These are phyloP conservation scores for Phalaenopsis aphrodite DNA, from an alignment of 106 monocot species.

Conservation along the genomic window DNA sequence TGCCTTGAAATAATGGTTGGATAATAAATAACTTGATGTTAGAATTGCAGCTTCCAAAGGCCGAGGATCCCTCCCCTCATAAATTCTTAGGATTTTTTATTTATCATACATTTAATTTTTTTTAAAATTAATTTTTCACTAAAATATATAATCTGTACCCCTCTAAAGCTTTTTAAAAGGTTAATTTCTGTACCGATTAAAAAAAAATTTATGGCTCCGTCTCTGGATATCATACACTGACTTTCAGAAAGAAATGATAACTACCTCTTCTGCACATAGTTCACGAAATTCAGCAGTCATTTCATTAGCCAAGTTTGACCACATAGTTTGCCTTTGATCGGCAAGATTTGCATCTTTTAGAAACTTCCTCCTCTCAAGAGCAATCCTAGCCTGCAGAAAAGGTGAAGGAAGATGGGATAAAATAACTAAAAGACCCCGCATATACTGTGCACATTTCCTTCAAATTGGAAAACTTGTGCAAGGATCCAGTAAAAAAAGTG, in stretches of 20 bases:
- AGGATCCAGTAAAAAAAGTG: background rate
- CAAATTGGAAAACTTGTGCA: background rate
- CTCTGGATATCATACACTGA: background rate
- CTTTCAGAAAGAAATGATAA: background rate
- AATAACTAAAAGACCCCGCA: background rate
- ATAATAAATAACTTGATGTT: background rate
- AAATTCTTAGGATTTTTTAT: too few species aligned
- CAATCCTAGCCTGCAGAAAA: conserved; percentile 71
- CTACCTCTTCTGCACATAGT: conserved; percentile 98
- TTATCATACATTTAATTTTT: too few species aligned
- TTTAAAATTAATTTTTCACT: too few species aligned
- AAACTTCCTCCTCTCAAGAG: conserved; percentile 87
- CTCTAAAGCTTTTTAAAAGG: too few species aligned
- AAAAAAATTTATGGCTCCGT: too few species aligned
- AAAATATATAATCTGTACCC: too few species aligned
- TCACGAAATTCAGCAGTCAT: conserved; percentile 95
- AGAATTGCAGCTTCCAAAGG: too few species aligned
- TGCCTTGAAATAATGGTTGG: conserved; percentile 44
- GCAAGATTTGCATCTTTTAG: conserved; percentile 79
- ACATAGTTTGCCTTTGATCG: conserved; percentile 82
- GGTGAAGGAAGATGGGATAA: background rate
- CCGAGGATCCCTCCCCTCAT: too few species aligned
- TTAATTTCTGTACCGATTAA: too few species aligned
- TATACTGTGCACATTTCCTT: background rate
- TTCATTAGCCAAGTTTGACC: conserved; percentile 93